Conservation (phyloP, 495 filamentous ascomycete species). For the Aspergillus sparsus region DNA sequence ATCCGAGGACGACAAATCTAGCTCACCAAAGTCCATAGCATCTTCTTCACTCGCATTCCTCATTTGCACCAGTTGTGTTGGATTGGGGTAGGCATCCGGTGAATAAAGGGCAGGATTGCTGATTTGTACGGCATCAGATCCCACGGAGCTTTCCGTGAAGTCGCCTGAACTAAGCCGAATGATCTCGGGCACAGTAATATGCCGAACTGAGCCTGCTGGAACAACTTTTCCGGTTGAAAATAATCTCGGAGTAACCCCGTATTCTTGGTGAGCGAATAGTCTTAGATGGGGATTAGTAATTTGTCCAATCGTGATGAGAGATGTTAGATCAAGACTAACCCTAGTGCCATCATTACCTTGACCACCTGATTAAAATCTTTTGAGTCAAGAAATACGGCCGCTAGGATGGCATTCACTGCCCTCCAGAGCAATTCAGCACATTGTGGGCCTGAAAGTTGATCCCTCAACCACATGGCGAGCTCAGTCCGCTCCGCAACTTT, state of each 20-base stretch:
- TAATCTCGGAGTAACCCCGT: neutral
- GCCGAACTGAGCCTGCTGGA: neutral
- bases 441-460: neutral
- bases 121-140: neutral
- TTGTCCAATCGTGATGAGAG: neutral
- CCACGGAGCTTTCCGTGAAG: neutral
- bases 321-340: neutral
- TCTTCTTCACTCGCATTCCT: neutral
- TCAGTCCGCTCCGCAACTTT: neutral
- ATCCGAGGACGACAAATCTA: neutral
- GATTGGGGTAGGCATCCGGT: neutral
- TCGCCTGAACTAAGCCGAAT: neutral
- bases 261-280: neutral
- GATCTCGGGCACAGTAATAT: neutral
- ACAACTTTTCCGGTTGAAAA: neutral
- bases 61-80: neutral
- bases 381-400: neutral
- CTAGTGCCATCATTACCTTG: conserved; percentile 4
- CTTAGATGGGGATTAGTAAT: neutral
- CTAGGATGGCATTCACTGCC: neutral
- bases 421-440: neutral
- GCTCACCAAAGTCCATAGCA: neutral
- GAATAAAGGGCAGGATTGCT: neutral
- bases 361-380: conserved; percentile 2
- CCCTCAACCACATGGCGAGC: neutral